Percentiles rank a stretch among this genome's conserved stretches.
Conservation (phyloP, 768 basidiomycete genomes). For the Boletus tomentosulus region DNA sequence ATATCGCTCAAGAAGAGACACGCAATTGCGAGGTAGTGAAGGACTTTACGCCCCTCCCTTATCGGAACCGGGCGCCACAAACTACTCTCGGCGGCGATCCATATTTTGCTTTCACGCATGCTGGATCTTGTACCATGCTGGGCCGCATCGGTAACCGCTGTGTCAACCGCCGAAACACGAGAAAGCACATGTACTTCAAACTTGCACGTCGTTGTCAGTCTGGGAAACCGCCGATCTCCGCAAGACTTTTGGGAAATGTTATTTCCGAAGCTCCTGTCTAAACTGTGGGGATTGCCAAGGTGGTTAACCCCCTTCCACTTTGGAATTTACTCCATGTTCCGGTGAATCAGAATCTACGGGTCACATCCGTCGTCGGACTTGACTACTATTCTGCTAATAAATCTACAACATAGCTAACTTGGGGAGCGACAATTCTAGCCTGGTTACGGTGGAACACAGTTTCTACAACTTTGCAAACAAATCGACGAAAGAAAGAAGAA, state of each 20-base stretch:
- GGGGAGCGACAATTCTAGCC: slow-evolving; percentile 8
- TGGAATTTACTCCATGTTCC: background rate
- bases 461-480: slow-evolving; percentile 6
- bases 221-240: background rate
- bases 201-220: background rate
- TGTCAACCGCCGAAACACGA: background rate
- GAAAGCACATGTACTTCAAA: background rate
- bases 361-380: background rate
- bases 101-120: no score
- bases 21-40: slow-evolving; percentile 1
- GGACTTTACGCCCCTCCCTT: background rate
- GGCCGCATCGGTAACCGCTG: background rate
- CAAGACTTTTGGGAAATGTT: background rate
- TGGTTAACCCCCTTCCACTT: background rate
- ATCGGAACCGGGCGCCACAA: background rate
- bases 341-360: background rate
- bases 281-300: background rate
- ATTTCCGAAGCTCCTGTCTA: background rate
- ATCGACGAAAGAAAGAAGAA: slow-evolving; percentile 11
- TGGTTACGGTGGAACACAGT: background rate
- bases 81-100: background rate
- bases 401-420: no score
- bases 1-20: background rate
- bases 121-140: background rate
- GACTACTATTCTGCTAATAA: background rate